phyloP scores from a whole-genome alignment of 2,329 filamentous ascomycete genomes.

The Capronia americana region DNA sequence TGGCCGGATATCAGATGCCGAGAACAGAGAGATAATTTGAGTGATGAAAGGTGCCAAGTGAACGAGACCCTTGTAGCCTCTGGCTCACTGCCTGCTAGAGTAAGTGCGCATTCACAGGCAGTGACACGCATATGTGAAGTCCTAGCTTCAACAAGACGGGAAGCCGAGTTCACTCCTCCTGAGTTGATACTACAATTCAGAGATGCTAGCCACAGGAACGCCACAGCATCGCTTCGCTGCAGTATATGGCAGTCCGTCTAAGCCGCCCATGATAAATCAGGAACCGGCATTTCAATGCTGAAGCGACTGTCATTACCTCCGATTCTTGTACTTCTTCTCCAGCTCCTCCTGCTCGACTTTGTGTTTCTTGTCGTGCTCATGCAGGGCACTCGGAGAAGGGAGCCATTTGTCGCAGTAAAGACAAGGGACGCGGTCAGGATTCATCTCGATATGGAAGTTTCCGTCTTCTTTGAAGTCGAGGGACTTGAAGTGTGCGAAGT shows the following conservation, averaged over 20 bases:
- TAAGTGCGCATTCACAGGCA: too few species aligned
- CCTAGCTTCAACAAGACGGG: too few species aligned
- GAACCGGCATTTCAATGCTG: background rate
- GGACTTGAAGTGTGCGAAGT: background rate
- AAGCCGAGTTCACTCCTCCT: background rate
- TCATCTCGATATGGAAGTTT: background rate
- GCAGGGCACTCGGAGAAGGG: constrained; percentile 11
- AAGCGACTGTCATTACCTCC: background rate
- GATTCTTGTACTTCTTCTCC: background rate
- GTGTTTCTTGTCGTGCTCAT: background rate
- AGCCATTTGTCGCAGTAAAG: background rate
- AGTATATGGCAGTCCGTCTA: background rate
- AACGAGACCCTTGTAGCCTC: too few species aligned
- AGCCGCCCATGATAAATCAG: background rate
- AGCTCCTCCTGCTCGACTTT: background rate
- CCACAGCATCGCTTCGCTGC: background rate
- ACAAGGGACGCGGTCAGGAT: background rate
- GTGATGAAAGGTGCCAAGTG: too few species aligned
- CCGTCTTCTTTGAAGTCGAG: constrained; percentile 2
- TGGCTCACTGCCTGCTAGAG: too few species aligned
- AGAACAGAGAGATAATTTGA: constrained; percentile 14
- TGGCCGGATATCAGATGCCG: constrained; percentile 7
- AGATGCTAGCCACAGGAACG: background rate
- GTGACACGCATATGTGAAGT: too few species aligned
- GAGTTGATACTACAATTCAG: background rate